phyloP scores from a whole-genome alignment of 2,329 filamentous ascomycete genomes.

The Epichloe uncinata region DNA sequence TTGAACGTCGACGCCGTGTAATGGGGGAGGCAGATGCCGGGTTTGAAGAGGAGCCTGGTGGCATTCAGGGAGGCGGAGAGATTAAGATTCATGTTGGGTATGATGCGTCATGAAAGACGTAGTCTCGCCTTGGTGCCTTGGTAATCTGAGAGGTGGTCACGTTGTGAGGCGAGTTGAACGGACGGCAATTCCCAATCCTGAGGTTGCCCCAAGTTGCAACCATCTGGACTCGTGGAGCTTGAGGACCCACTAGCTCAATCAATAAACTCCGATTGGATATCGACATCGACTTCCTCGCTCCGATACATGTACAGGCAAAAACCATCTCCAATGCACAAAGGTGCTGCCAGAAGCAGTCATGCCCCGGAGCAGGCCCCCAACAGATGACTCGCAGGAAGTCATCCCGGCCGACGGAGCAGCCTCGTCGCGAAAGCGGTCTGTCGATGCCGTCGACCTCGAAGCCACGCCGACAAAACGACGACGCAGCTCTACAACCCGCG shows the following conservation, averaged over 20 bases:
- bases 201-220: too few relatives aligned
- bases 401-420: neutral
- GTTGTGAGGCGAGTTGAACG: too few relatives aligned
- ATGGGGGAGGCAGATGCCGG: conserved; percentile 59
- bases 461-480: conserved; percentile 21
- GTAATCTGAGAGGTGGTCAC: neutral
- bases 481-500: conserved; percentile 10
- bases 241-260: too few relatives aligned
- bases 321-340: neutral
- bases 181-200: too few relatives aligned
- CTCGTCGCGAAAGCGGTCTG: conserved; percentile 11
- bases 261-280: neutral
- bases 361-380: conserved; percentile 1
- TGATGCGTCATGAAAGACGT: neutral
- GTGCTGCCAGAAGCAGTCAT: neutral
- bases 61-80: conserved; percentile 55
- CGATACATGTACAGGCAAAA: neutral
- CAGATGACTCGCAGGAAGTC: neutral
- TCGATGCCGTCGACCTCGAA: conserved; percentile 16
- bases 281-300: neutral
- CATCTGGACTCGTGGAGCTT: too few relatives aligned
- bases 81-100: conserved; percentile 47
- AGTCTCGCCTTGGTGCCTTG: too few relatives aligned
- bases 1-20: conserved; percentile 61
- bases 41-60: conserved; percentile 50